A percentile compares a stretch with the other conserved stretches of the same genome.
These are phyloP conservation scores for Trametes polyzona DNA, from an alignment of 1,284 basidiomycete genomes.

Conservation along the genomic window DNA sequence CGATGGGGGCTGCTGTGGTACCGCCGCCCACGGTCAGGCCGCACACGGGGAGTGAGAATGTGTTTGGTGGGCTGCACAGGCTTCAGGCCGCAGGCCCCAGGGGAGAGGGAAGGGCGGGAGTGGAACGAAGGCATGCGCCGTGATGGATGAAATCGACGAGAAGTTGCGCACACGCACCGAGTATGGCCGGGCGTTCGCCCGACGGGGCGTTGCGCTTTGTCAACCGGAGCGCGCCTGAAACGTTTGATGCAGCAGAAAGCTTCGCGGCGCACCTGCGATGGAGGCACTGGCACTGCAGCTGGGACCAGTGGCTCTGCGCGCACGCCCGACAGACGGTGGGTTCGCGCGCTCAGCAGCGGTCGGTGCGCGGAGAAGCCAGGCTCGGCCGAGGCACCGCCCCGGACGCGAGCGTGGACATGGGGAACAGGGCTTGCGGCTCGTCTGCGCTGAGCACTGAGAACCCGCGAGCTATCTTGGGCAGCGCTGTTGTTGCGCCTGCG, in stretches of 20 bases:
- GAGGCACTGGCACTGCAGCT: too few relatives aligned
- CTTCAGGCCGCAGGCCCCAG: not conserved
- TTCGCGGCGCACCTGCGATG: not conserved
- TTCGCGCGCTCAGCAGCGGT: too few relatives aligned
- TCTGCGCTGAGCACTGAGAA: slow-evolving; percentile 2
- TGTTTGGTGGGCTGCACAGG: not conserved
- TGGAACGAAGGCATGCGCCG: not conserved
- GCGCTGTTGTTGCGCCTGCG: slow-evolving; percentile 1
- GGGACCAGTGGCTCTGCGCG: too few relatives aligned
- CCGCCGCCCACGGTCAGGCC: not conserved
- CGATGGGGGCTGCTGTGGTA: not conserved
- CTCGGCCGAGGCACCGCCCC: not conserved
- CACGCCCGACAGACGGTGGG: too few relatives aligned
- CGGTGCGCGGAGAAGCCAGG: not conserved
- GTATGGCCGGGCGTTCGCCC: not conserved
- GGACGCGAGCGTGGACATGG: not conserved
- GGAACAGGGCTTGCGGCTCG: not conserved
- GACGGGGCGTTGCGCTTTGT: not conserved
- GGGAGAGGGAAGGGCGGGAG: not conserved
- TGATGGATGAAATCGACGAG: not conserved
- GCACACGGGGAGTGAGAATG: not conserved
- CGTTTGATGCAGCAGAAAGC: not conserved
- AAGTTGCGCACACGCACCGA: not conserved
- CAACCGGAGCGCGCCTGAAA: not conserved
- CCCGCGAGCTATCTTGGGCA: slow-evolving; percentile 1